Percentiles rank a stretch among this genome's conserved stretches.
Evolutionary conservation across 768 basidiomycete species (phyloP).

Genomic region (Lactarius pseudohatsudake): DNA sequence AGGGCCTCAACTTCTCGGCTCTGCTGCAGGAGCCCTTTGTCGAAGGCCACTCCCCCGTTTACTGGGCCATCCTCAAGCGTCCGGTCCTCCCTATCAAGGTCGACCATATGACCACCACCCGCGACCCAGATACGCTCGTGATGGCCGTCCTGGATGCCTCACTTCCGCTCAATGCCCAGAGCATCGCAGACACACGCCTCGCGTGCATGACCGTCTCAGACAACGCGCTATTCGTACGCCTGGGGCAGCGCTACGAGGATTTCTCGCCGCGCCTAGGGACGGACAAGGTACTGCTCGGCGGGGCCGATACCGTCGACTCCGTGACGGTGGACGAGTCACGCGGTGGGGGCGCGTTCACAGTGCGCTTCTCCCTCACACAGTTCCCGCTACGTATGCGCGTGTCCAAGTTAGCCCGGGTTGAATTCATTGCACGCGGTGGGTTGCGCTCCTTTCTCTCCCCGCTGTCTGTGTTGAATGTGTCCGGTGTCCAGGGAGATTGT

Average conservation of each 20-base stretch:
- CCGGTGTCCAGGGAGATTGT: constrained; percentile 21
- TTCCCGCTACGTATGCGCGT: constrained; percentile 76
- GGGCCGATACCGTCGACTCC: constrained; percentile 41
- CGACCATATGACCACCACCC: constrained; percentile 2
- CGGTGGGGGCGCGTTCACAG: constrained; percentile 55
- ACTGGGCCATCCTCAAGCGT: constrained; percentile 72
- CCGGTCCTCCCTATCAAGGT: constrained; percentile 30
- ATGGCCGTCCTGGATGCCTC: constrained; percentile 56
- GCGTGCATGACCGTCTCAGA: constrained; percentile 67
- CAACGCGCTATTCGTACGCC: constrained; percentile 57
- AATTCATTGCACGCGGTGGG: constrained; percentile 64
- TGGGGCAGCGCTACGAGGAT: constrained; percentile 48
- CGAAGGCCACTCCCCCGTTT: constrained; percentile 64
- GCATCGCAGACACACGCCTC: constrained; percentile 59
- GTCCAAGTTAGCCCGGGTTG: constrained; percentile 50
- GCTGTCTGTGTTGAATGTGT: neutral
- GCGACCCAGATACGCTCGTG: constrained; percentile 37
- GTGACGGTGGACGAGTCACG: constrained; percentile 53
- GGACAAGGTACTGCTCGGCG: constrained; percentile 46
- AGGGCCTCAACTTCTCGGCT: constrained; percentile 49
- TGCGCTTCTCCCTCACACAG: constrained; percentile 49
- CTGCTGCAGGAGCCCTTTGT: constrained; percentile 64
- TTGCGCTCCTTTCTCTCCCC: neutral
- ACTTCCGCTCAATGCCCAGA: constrained; percentile 42
- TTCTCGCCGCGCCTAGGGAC: constrained; percentile 50